These are phyloP conservation scores for Curvularia sp. DNA, from an alignment of 2,329 filamentous ascomycete species.

Conservation along the genomic window DNA sequence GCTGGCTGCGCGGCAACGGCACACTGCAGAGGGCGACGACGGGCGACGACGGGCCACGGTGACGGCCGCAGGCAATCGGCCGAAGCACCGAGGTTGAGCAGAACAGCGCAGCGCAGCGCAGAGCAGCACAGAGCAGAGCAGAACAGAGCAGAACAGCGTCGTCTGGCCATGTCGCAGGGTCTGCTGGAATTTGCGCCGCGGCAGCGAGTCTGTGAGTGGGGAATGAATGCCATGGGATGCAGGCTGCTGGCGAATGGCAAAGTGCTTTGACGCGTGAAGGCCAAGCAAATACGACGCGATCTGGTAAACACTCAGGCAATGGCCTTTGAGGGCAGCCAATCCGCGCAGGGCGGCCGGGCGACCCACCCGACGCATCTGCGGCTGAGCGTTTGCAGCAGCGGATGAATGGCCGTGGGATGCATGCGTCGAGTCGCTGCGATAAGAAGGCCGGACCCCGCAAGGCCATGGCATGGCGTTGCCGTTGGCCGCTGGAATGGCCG, in stretches of 20 bases:
- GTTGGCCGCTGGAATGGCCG: too few species aligned
- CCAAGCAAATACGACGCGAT: conserved; percentile 29
- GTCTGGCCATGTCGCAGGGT: background rate
- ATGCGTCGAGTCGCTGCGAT: background rate
- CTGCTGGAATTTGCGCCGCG: conserved; percentile 18
- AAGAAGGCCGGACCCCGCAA: too few species aligned
- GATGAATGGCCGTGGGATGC: conserved; percentile 33
- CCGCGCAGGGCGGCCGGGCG: conserved; percentile 21
- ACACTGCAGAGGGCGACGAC: conserved; percentile 30
- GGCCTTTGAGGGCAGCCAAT: conserved; percentile 21
- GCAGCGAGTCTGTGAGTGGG: conserved; percentile 15
- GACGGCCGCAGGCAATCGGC: background rate
- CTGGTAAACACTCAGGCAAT: conserved; percentile 28
- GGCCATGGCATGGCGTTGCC: too few species aligned
- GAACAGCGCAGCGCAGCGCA: conserved; percentile 10
- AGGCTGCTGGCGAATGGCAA: conserved; percentile 19
- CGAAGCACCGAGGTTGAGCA: conserved; percentile 24
- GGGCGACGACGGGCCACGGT: conserved; percentile 7
- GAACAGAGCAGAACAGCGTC: too few species aligned
- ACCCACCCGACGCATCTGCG: conserved; percentile 32
- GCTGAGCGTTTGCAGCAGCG: conserved; percentile 43
- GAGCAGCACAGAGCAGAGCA: too few species aligned
- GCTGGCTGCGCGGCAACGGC: conserved; percentile 34
- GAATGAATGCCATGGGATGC: background rate
- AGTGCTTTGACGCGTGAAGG: conserved; percentile 29